Base-by-base conservation (phyloP, 2,329 filamentous ascomycete species). In the Beauveria varroae region DNA sequence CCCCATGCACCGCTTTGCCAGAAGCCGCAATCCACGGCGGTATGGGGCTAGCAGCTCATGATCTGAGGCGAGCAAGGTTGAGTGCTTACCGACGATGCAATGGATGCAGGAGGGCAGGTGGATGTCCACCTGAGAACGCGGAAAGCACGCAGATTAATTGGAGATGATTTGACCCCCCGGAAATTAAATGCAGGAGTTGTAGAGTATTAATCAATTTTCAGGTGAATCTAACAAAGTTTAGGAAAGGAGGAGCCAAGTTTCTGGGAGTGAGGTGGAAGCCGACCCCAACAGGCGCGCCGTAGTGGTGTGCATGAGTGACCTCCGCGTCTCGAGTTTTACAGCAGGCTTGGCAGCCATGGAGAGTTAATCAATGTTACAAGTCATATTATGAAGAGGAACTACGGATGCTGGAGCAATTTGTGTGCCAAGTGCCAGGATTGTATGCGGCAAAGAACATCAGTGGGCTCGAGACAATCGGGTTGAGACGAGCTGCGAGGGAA, bases 141-240 rank as follows among this genome's bases (percentile, higher is more conserved):
- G 49, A 20, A 12, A 54, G 16, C 18, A 40, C 40, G 40, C 40
- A 60, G 57, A 60, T 60, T 47, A n/a, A 60, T 60, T 60, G 41
- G 28, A 53, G 26, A n/a, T 30, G 26, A 52, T 34, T 46, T 53
- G 47, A 8, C 56, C 56, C 30, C 30, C 30, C 37, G 24, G 46
- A 51, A 28, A 58, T 43, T 58, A 41, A 41, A 18, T 30, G 40
- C 52, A 55, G 37, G 52, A 44, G 4, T 44, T 20, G 20, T 20
- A 30, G 6, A 20, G 18, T 28, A 7, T 44, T 44, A 12, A 43
- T 10, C 24, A 47, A 22, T 54, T 3, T 20, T 43, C 22, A 22
- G 40, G 40, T 44, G 20, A 55, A 44, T 30, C 43, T 20, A 37
- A 30, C 2, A 44, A 20, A 12, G 18, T 8, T 40, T 10, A 12